These are phyloP conservation scores for Solanum ahanhuiri DNA, from an alignment of 257 asterid genomes.

Conservation along the genomic window DNA sequence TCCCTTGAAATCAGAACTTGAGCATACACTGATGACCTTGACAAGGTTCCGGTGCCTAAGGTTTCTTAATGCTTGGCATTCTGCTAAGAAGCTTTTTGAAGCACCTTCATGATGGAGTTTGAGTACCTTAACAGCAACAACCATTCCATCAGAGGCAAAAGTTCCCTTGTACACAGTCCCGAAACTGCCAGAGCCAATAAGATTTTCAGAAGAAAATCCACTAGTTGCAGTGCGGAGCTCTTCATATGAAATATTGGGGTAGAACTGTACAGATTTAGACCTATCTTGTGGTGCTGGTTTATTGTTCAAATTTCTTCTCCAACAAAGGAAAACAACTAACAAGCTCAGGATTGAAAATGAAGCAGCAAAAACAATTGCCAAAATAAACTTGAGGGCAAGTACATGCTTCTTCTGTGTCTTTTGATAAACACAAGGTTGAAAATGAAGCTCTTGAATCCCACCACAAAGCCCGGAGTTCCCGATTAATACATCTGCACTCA, in stretches of 20 bases:
- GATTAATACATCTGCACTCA: conserved; percentile 5
- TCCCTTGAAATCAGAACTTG: conserved; percentile 27
- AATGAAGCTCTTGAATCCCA: conserved; percentile 17
- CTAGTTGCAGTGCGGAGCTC: conserved; percentile 29
- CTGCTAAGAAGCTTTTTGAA: conserved; percentile 33
- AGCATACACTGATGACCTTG: conserved; percentile 39
- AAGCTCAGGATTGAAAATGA: conserved; percentile 12
- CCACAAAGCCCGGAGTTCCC: conserved; percentile 32
- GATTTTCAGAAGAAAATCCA: conserved; percentile 22
- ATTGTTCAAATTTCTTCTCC: conserved; percentile 1
- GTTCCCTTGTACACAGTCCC: conserved; percentile 33
- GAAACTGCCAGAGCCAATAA: conserved; percentile 35
- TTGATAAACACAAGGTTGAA: conserved; percentile 17
- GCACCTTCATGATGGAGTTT: conserved; percentile 30
- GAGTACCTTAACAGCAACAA: conserved; percentile 38
- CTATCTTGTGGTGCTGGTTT: background rate
- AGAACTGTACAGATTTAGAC: background rate
- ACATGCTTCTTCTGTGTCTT: background rate
- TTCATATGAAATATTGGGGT: conserved; percentile 23
- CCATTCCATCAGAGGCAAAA: conserved; percentile 16
- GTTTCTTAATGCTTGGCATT: conserved; percentile 35
- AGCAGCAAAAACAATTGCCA: conserved; percentile 1
- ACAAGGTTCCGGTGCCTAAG: conserved; percentile 37
- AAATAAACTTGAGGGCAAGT: conserved; percentile 4
- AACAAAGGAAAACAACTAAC: conserved; percentile 15